Evolutionary conservation across 306 rosid species (phyloP).

Genomic region (Albizia julibrissin): DNA sequence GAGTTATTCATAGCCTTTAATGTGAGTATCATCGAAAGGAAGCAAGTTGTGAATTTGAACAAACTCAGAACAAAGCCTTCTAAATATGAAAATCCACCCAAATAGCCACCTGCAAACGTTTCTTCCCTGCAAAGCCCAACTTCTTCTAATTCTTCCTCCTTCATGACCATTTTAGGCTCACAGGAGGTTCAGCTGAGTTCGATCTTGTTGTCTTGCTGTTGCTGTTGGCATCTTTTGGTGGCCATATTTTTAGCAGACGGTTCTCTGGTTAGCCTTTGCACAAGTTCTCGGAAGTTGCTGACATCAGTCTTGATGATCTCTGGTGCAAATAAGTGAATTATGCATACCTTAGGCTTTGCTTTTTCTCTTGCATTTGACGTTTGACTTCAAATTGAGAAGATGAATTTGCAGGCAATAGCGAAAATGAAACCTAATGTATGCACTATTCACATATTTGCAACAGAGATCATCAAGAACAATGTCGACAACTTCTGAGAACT

Average conservation of each 20-base stretch:
- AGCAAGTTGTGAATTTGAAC: conserved; percentile 50
- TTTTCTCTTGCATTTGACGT: conserved; percentile 45
- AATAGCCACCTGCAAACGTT: conserved; percentile 47
- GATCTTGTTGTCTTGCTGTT: conserved; percentile 25
- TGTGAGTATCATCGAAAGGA: conserved; percentile 55
- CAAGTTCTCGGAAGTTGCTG: conserved; percentile 78
- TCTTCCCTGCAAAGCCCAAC: conserved; percentile 52
- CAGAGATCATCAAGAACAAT: conserved; percentile 2
- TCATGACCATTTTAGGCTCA: conserved; percentile 27
- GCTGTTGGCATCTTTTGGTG: conserved; percentile 21
- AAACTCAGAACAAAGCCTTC: conserved; percentile 78
- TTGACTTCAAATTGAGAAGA: too few relatives aligned
- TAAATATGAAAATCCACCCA: conserved; percentile 66
- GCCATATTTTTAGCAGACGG: conserved; percentile 41
- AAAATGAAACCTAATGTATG: neutral
- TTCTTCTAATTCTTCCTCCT: conserved; percentile 33
- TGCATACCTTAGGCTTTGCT: conserved; percentile 73
- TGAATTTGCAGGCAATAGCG: too few relatives aligned
- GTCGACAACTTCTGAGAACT: too few relatives aligned
- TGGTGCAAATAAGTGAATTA: conserved; percentile 87
- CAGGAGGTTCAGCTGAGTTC: neutral
- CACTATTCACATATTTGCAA: conserved; percentile 61
- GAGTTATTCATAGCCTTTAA: conserved; percentile 35
- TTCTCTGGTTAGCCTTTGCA: conserved; percentile 80
- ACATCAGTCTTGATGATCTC: conserved; percentile 86